These are phyloP conservation scores for Aegilops speltoides DNA, from an alignment of 176 grass and related monocot species.

Conservation along the genomic window DNA sequence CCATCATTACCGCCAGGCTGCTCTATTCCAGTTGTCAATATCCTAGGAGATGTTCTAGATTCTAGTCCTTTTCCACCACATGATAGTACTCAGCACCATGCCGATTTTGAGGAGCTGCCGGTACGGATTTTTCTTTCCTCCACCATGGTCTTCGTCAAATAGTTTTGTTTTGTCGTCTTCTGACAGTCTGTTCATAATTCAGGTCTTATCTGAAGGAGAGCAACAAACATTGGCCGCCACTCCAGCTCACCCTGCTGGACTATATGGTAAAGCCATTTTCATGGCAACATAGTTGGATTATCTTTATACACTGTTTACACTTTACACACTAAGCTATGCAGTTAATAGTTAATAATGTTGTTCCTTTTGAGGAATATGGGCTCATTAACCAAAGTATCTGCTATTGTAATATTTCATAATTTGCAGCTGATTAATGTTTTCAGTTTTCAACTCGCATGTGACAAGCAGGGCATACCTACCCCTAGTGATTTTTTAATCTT, in stretches of 20 bases:
- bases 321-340: not conserved
- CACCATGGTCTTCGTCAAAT: not conserved
- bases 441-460: not conserved
- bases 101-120: slow-evolving; percentile 53
- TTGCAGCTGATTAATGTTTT: not conserved
- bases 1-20: slow-evolving; percentile 35
- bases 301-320: not conserved
- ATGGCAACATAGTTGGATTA: not conserved
- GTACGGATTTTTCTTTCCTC: slow-evolving; percentile 38
- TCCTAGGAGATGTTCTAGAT: slow-evolving; percentile 55
- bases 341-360: not conserved
- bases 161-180: not conserved
- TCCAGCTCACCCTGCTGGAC: slow-evolving; percentile 76
- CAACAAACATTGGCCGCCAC: slow-evolving; percentile 70
- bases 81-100: slow-evolving; percentile 31
- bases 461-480: not conserved
- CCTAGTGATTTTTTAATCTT: not conserved
- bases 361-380: not conserved
- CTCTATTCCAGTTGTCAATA: slow-evolving; percentile 54
- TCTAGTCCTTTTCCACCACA: slow-evolving; percentile 33
- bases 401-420: not conserved
- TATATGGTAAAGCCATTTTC: slow-evolving; percentile 51
- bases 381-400: not conserved
- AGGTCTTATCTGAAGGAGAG: slow-evolving; percentile 73
- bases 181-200: slow-evolving; percentile 19